Conservation (phyloP, 768 basidiomycete genomes). For the Tricholoma matsutake region DNA sequence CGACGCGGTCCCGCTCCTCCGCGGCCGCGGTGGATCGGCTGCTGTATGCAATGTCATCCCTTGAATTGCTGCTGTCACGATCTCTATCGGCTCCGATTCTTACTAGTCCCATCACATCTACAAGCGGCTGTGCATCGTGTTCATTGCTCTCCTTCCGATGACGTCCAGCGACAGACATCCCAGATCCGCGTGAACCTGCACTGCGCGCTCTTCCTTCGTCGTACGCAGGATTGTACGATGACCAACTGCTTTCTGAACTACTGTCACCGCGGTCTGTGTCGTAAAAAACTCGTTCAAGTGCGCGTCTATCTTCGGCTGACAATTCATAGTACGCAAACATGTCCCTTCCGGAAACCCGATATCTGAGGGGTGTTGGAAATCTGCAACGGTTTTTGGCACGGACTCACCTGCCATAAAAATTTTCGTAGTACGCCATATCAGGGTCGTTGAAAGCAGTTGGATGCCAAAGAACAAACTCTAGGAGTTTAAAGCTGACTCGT, state of each 20-base stretch:
- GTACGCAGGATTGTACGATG: background rate
- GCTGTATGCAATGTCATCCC: background rate
- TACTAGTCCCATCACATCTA: slow-evolving; percentile 6
- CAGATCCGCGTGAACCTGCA: background rate
- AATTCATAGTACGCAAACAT: slow-evolving; percentile 28
- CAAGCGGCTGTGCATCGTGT: background rate
- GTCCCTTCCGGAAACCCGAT: slow-evolving; percentile 19
- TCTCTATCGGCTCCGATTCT: slow-evolving; percentile 2
- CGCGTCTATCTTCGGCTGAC: slow-evolving; percentile 28
- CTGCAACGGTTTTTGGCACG: background rate
- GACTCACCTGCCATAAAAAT: slow-evolving; percentile 1
- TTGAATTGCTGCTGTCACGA: background rate
- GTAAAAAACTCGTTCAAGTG: slow-evolving; percentile 23
- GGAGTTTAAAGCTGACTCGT: background rate
- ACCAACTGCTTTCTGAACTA: background rate
- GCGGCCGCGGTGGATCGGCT: background rate
- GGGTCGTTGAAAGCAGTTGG: background rate
- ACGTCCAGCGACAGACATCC: background rate
- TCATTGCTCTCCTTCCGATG: slow-evolving; percentile 4
- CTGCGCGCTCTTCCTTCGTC: slow-evolving; percentile 3
- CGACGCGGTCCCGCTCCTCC: background rate
- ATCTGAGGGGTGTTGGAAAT: slow-evolving; percentile 8
- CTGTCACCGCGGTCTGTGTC: slow-evolving; percentile 7
- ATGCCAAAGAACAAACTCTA: background rate
- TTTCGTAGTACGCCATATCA: background rate